Base-by-base conservation (phyloP, 129 eudicot genomes). In the Escallonia rubra region DNA sequence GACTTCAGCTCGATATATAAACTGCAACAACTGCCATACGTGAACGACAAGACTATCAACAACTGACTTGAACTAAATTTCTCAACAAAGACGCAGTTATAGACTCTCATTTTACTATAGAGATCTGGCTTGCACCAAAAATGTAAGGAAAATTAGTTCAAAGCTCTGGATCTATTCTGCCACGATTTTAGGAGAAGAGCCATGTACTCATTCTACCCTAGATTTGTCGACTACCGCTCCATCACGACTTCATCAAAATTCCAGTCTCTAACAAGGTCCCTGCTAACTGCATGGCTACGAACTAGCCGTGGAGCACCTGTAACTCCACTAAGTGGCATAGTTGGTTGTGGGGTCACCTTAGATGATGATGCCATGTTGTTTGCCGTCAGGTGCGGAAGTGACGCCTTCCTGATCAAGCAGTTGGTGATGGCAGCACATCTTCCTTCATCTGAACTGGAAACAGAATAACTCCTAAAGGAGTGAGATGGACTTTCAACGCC, bases 381-480 rank as follows among this genome's bases (percentile, higher is more conserved):
- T 23, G 83, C 70, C 64, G 75, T 57, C 10, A 70, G 66, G 3
- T 72, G 77, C 16, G 78, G 67, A 65, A 74, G 70, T 41, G 86
- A 44, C 8, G 79, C 69, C 76, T 60, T 83, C 65, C 81, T 61
- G 47, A 64, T 59, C 74, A 83, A 74, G 71, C 94, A 86, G 64
- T 60, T 74, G 50, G 86, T 75, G 11, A 86, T 80, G 2, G 82
- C 75, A 7, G 89, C 74, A 64, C 94, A 86, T 71, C 89, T 78
- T 52, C 86, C 94, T 14, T 83, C 94, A 41, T 86, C 89, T 5
- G 89, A 83, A 69, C 94, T 86, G 12, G 94, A 86, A n/a, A 81
- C 82, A 1, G 94, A 86, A 84, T 80, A 86, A 68, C 94, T 86
- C 69, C 94, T 80, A 66, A 86, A 83, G 16, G 94, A 86, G 65